Evolutionary conservation across 352 stramenopile species (phyloP).

Genomic region (Globisporangium spiculum): DNA sequence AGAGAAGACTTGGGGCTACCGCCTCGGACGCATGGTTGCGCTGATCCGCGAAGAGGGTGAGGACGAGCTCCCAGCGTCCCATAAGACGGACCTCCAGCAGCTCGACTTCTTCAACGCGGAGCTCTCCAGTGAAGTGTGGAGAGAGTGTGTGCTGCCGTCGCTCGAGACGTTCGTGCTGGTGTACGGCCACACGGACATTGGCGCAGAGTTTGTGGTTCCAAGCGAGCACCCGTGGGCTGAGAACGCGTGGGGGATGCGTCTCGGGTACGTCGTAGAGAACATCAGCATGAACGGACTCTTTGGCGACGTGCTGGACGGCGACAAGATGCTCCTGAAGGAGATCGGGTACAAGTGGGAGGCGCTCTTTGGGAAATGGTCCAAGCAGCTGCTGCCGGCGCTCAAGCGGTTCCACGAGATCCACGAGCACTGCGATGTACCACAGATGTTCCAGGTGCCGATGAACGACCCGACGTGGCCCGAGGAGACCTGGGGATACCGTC

Average conservation of each 20-base stretch:
- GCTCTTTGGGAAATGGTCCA: slow-evolving; percentile 59
- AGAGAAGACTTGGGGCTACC: slow-evolving; percentile 16
- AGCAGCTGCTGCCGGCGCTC: slow-evolving; percentile 61
- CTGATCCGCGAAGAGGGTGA: slow-evolving; percentile 12
- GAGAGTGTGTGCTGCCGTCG: slow-evolving; percentile 32
- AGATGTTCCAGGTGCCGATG: slow-evolving; percentile 86
- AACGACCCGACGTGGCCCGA: slow-evolving; percentile 74
- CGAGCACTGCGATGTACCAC: slow-evolving; percentile 86
- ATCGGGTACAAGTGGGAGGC: slow-evolving; percentile 57
- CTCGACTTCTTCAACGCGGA: slow-evolving; percentile 42
- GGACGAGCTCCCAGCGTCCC: neutral
- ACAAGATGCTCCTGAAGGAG: slow-evolving; percentile 40
- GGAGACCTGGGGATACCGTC: slow-evolving; percentile 74
- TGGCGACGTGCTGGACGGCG: slow-evolving; percentile 29
- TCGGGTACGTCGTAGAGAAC: slow-evolving; percentile 57
- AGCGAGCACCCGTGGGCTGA: slow-evolving; percentile 44
- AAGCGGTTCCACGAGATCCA: slow-evolving; percentile 73
- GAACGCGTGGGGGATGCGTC: slow-evolving; percentile 28
- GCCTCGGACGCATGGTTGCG: slow-evolving; percentile 24
- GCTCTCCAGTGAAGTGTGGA: slow-evolving; percentile 31
- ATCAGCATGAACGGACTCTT: slow-evolving; percentile 50
- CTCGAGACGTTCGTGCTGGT: slow-evolving; percentile 34
- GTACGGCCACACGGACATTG: slow-evolving; percentile 37
- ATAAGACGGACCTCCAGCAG: slow-evolving; percentile 24
- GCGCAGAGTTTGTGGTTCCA: slow-evolving; percentile 54